Evolutionary conservation across 1,139 yeast species (phyloP).

Genomic region (Kodamaea sp.): DNA sequence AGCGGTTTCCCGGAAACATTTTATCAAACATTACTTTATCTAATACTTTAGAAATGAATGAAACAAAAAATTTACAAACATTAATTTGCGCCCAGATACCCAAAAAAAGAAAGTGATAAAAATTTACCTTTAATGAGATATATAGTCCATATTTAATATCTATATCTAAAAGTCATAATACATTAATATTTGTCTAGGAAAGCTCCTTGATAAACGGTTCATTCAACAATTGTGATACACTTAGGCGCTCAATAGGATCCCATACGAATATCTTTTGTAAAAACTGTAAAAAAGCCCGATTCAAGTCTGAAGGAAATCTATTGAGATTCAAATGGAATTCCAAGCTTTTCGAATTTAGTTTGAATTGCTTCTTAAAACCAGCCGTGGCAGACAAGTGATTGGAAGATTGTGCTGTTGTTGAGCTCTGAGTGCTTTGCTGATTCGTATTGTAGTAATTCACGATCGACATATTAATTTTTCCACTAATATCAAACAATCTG

Average conservation of each 20-base stretch:
- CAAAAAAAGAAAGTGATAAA: too few relatives aligned
- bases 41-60: too few relatives aligned
- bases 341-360: constrained; percentile 30
- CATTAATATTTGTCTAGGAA: constrained; percentile 1
- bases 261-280: constrained; percentile 46
- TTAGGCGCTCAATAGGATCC: constrained; percentile 50
- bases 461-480: constrained; percentile 32
- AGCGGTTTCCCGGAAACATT: too few relatives aligned
- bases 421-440: constrained; percentile 11
- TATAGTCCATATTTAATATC: too few relatives aligned
- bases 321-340: constrained; percentile 44
- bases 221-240: constrained; percentile 41
- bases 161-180: neutral
- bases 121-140: too few relatives aligned
- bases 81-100: too few relatives aligned
- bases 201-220: constrained; percentile 19
- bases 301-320: constrained; percentile 18
- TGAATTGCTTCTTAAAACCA: constrained; percentile 22
- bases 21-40: too few relatives aligned
- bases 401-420: constrained; percentile 2
- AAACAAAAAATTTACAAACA: too few relatives aligned
- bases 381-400: neutral
- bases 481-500: constrained; percentile 40
- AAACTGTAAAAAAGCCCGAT: constrained; percentile 25
- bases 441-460: constrained; percentile 20